Base-by-base conservation (phyloP, 805 yeast genomes). In the Candida verbasci region DNA sequence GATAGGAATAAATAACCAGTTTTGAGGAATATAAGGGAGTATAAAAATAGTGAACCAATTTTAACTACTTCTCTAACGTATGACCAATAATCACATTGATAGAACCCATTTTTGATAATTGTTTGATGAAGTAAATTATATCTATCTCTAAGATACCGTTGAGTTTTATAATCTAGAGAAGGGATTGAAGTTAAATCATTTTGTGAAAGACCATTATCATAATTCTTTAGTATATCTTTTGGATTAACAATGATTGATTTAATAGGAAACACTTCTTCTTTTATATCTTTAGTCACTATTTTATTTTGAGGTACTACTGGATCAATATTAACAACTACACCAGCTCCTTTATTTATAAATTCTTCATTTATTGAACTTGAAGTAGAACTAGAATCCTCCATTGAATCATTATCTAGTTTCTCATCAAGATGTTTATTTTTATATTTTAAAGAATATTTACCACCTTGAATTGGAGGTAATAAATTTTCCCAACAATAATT, bases 391-490 rank as follows among this genome's bases (percentile, higher is more conserved):
- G 25, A 14, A 17, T 42, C 49, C 4, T 15, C 9, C 1, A 9
- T 5, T 23, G 39, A 36, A 15, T 42, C 48, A 5, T 39, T 46
- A 24, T 47, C 53, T 18, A 48, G 24, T 26, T 41, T 43, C 4
- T 24, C 32, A 1, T 47, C 52, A 17, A 45, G 38, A 28, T 25
- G 22, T 21, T 17, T 29, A 24, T 17, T 20, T 35, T 20, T 26
- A 4, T 11, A 15, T 20, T 36, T 33, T 7, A 11, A 4, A 2
- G 43, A 30, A 39, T 62, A 64, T 10, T 49, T 35, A 1, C 86
- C 95, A 10, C 95, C 95, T 59, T 86, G 95, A 44, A 87, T 85
- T 1, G 96, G 96, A 3, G 96, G 96, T 23, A 84, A 54, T 55
- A 87, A 59, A 57, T 85, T 83, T 36, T 65, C 66, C 96, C 96